Conservation (phyloP, 1,284 basidiomycete genomes). For the Kwoniella shivajii region DNA sequence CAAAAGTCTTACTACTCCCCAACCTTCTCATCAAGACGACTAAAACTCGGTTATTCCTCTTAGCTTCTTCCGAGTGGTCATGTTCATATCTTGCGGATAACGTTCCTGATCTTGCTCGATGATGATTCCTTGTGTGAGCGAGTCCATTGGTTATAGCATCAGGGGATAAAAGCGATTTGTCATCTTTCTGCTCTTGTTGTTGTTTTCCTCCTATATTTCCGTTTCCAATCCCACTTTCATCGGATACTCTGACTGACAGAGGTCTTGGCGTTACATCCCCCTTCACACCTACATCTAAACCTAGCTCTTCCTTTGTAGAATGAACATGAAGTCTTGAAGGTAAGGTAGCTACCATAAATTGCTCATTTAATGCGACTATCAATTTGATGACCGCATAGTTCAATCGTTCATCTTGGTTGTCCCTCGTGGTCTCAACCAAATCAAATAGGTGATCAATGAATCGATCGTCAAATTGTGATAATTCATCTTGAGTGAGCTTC, state of each 20-base stretch:
- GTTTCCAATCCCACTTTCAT: no score
- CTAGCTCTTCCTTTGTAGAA: background rate
- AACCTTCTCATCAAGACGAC: conserved; percentile 78
- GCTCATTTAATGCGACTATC: conserved; percentile 93
- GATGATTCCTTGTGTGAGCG: conserved; percentile 29
- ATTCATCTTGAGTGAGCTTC: conserved; percentile 71
- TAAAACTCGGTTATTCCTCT: conserved; percentile 72
- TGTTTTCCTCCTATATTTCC: no score
- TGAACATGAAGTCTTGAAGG: conserved; percentile 21
- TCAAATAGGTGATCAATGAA: conserved; percentile 93
- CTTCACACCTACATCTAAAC: background rate
- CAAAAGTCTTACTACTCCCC: conserved; percentile 88
- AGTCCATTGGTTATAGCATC: background rate
- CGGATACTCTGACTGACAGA: conserved; percentile 2
- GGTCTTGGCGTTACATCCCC: background rate
- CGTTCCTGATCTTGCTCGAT: conserved; percentile 28
- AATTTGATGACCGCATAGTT: conserved; percentile 94
- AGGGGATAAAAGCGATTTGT: background rate
- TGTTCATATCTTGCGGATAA: conserved; percentile 12
- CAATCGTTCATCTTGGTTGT: conserved; percentile 84
- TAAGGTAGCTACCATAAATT: conserved; percentile 85
- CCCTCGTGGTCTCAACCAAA: conserved; percentile 86
- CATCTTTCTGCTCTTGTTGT: no score
- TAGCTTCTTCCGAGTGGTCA: conserved; percentile 44
- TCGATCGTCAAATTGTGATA: conserved; percentile 70